These are phyloP conservation scores for Cordyceps farinosa DNA, from an alignment of 2,329 filamentous ascomycete species.

Conservation along the genomic window DNA sequence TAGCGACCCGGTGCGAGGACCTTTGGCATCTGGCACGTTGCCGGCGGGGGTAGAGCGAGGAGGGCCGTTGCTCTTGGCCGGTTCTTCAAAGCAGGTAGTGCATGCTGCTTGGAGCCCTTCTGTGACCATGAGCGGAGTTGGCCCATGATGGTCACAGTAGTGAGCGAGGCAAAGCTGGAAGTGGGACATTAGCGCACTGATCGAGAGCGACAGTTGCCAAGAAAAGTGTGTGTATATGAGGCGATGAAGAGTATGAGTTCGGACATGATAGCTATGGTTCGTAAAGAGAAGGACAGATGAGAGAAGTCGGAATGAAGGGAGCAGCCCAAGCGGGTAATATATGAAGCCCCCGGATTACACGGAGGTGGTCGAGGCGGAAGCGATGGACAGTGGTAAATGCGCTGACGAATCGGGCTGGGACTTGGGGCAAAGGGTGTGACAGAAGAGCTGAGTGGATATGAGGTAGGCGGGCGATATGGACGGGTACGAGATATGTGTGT, in stretches of 20 bases:
- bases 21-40: conserved; percentile 41
- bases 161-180: conserved; percentile 66
- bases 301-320: background rate
- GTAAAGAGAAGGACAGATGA: background rate
- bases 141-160: conserved; percentile 68
- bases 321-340: conserved; percentile 7
- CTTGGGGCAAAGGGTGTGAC: conserved; percentile 12
- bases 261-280: conserved; percentile 4
- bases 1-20: conserved; percentile 41
- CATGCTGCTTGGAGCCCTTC: conserved; percentile 62
- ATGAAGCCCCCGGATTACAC: conserved; percentile 11
- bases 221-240: background rate
- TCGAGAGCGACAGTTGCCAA: background rate
- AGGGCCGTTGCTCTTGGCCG: conserved; percentile 29
- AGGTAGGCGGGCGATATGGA: conserved; percentile 13
- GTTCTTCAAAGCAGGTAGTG: conserved; percentile 52
- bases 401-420: conserved; percentile 9
- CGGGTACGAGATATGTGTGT: conserved; percentile 5
- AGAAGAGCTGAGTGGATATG: conserved; percentile 10
- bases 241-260: conserved; percentile 13
- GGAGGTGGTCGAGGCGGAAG: background rate
- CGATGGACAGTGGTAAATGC: background rate
- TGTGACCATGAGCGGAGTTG: conserved; percentile 67
- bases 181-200: conserved; percentile 30
- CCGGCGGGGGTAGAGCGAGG: conserved; percentile 40